A percentile compares a stretch with the other conserved stretches of the same genome.
phyloP scores from a whole-genome alignment of 176 grass and related monocot species.

The Ensete ventricosum region DNA sequence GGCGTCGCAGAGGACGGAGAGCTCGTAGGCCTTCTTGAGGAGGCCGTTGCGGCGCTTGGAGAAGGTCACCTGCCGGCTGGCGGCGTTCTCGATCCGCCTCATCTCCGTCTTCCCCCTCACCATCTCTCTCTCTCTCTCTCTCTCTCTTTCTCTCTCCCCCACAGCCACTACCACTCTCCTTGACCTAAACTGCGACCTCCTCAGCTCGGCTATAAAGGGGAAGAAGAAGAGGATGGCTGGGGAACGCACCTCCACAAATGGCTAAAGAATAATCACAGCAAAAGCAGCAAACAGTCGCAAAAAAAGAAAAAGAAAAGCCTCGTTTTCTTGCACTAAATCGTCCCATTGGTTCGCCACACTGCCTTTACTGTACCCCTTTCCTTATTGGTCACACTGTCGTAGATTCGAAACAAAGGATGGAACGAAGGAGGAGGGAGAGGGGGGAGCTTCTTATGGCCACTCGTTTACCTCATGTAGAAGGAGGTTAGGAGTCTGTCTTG shows the following conservation, averaged over 20 bases:
- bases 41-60: slow-evolving; percentile 81
- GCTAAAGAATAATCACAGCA: too few species aligned
- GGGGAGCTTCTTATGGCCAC: too few species aligned
- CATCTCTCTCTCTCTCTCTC: not conserved
- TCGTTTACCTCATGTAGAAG: too few species aligned
- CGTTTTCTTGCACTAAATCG: too few species aligned
- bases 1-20: slow-evolving; percentile 81
- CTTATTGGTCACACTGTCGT: not conserved
- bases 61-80: slow-evolving; percentile 83
- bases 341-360: too few species aligned
- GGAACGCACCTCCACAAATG: too few species aligned
- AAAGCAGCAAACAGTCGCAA: too few species aligned
- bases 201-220: too few species aligned
- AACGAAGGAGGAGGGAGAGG: not conserved
- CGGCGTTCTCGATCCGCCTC: slow-evolving; percentile 70
- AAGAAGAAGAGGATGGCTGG: too few species aligned
- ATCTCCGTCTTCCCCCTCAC: slow-evolving; percentile 62
- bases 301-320: too few species aligned
- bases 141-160: not conserved
- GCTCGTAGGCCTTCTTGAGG: slow-evolving; percentile 91
- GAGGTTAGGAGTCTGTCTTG: too few species aligned
- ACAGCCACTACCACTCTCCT: not conserved
- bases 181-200: not conserved
- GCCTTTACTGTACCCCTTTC: not conserved
- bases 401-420: not conserved